Percentiles rank a stretch among this genome's conserved stretches.
Conservation (phyloP, 164 flowering plant species). For the Berberis thunbergii region DNA sequence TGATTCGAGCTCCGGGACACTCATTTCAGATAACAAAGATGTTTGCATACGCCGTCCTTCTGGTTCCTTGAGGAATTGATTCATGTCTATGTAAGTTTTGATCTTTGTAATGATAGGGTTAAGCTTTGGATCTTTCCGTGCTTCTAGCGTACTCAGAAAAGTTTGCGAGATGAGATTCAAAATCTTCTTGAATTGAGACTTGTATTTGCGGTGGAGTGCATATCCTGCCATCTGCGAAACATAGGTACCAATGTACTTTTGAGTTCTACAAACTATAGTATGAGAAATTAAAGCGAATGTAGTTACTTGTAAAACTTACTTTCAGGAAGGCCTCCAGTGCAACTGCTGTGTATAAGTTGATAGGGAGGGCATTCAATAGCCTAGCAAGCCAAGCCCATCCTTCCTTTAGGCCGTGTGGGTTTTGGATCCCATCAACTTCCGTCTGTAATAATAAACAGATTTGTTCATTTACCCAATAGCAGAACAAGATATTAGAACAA, state of each 20-base stretch:
- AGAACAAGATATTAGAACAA: background rate
- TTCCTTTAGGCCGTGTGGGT: conserved; percentile 64
- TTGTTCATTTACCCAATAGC: background rate
- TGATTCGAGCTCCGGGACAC: conserved; percentile 12
- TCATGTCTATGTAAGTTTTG: conserved; percentile 44
- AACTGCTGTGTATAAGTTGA: conserved; percentile 52
- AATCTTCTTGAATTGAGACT: conserved; percentile 62
- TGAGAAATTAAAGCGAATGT: background rate
- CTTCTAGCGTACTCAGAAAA: conserved; percentile 43
- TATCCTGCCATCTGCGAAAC: conserved; percentile 74
- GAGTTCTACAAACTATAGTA: background rate
- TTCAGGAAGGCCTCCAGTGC: conserved; percentile 68
- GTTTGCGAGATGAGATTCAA: conserved; percentile 34
- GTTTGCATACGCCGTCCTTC: conserved; percentile 45
- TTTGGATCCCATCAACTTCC: conserved; percentile 45
- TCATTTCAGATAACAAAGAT: conserved; percentile 23
- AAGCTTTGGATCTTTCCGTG: conserved; percentile 27
- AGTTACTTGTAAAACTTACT: conserved; percentile 28
- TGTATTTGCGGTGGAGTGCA: conserved; percentile 53
- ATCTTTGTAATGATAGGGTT: conserved; percentile 27
- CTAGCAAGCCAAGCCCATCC: conserved; percentile 98
- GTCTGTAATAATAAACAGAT: conserved; percentile 41
- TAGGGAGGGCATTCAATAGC: conserved; percentile 65
- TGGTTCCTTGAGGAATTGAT: conserved; percentile 55
- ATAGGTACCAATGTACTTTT: background rate